phyloP scores from a whole-genome alignment of 345 rosid genomes.

The Raphanus sativus region DNA sequence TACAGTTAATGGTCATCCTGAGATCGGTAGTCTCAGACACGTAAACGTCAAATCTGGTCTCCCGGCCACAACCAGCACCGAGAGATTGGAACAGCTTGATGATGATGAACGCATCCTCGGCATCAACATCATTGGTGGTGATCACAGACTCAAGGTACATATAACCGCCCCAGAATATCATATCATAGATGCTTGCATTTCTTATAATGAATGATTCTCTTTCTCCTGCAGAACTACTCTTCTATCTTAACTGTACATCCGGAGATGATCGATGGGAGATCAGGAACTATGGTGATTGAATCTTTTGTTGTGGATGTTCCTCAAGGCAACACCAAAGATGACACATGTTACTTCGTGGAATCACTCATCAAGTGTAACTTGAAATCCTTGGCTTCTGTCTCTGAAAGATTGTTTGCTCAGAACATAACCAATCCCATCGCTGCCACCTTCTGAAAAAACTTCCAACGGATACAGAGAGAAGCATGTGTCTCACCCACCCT shows the following conservation, averaged over 20 bases:
- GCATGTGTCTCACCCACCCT: neutral
- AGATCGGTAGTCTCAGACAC: conserved; percentile 87
- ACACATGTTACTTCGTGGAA: conserved; percentile 82
- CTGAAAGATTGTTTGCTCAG: conserved; percentile 80
- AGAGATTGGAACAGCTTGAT: conserved; percentile 81
- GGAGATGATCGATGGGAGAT: conserved; percentile 76
- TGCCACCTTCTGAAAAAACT: too few relatives aligned
- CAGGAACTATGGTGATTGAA: conserved; percentile 86
- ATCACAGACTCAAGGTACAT: conserved; percentile 82
- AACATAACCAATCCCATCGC: too few relatives aligned
- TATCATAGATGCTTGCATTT: neutral
- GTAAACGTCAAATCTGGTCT: conserved; percentile 94
- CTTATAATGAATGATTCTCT: neutral
- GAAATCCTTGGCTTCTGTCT: conserved; percentile 81
- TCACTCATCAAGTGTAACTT: conserved; percentile 85
- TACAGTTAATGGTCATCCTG: conserved; percentile 61
- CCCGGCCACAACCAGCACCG: conserved; percentile 96
- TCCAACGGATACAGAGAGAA: too few relatives aligned
- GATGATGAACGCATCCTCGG: conserved; percentile 88
- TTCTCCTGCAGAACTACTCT: conserved; percentile 69
- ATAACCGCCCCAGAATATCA: too few relatives aligned
- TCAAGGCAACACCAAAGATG: conserved; percentile 86
- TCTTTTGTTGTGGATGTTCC: conserved; percentile 94
- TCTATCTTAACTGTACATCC: conserved; percentile 87
- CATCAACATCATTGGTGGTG: conserved; percentile 86